These are phyloP conservation scores for Exophiala spinifera DNA, from an alignment of 2,329 filamentous ascomycete species.

Conservation along the genomic window DNA sequence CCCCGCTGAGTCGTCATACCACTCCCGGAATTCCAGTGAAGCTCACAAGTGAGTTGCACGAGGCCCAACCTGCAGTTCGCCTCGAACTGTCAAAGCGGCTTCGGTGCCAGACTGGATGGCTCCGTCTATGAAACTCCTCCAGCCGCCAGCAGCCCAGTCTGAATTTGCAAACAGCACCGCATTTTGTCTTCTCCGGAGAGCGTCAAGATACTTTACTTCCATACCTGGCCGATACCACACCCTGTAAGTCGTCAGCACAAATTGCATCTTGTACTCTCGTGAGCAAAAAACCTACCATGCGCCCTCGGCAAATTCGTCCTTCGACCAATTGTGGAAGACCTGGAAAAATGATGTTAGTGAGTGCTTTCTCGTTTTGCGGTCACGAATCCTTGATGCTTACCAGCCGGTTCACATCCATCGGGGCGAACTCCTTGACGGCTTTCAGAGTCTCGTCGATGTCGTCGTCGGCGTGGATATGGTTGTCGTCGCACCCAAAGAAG, in stretches of 20 bases:
- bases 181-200: conserved; percentile 43
- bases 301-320: conserved; percentile 48
- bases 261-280: no score
- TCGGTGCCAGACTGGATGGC: conserved; percentile 48
- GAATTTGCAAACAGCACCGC: conserved; percentile 49
- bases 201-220: conserved; percentile 39
- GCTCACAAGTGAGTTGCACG: background rate
- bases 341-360: conserved; percentile 1
- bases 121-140: conserved; percentile 52
- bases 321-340: conserved; percentile 51
- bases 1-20: no score
- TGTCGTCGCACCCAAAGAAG: conserved; percentile 43
- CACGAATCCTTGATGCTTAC: conserved; percentile 14
- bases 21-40: no score
- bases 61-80: conserved; percentile 14
- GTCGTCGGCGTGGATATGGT: conserved; percentile 47
- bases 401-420: conserved; percentile 30
- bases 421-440: conserved; percentile 37
- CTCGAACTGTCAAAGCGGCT: conserved; percentile 34
- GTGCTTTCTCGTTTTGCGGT: no score
- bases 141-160: conserved; percentile 48
- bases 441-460: conserved; percentile 36
- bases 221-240: conserved; percentile 42
- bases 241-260: no score
- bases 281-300: conserved; percentile 36